Evolutionary conservation across 179 eudicot species (phyloP), one percentile per base, ranked within the genome.

Genomic region (Actinidia chinensis): DNA sequence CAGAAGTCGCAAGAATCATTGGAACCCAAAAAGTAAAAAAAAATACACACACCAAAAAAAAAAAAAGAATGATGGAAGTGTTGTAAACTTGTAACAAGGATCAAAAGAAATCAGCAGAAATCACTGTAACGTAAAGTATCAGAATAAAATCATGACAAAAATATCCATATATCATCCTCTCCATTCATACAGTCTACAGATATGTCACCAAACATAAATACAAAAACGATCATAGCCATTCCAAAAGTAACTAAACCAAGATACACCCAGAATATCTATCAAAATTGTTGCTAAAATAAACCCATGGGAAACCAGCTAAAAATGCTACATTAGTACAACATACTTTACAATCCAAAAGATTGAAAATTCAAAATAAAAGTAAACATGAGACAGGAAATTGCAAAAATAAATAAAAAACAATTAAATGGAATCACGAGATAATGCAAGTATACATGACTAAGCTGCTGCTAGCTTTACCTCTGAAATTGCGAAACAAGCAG

Each of bases 401-500:
- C n/a, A n/a, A n/a, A n/a, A n/a, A n/a, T n/a, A n/a, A n/a, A n/a
- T n/a, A n/a, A n/a, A n/a, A n/a, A n/a, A n/a, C n/a, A n/a, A n/a
- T n/a, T n/a, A n/a, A n/a, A n/a, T n/a, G n/a, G n/a, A n/a, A n/a
- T n/a, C n/a, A n/a, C n/a, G n/a, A n/a, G n/a, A n/a, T n/a, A n/a
- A n/a, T n/a, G n/a, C n/a, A n/a, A n/a, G n/a, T n/a, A n/a, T n/a
- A n/a, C n/a, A n/a, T n/a, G n/a, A n/a, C n/a, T 7, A 10, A 72
- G 33, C 14, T 54, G 64, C 50, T 56, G 52, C 40, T 40, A 58
- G 65, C 40, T 58, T 73, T 73, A 73, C 67, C 76, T 73, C 51
- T 17, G 7, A 52, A 58, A 42, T 73, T 73, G 22, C 33, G 33
- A 71, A 56, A 42, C 18, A 4, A 5, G 22, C 4, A n/a, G 10